Conservation (phyloP, 2,329 filamentous ascomycete species). For the Blastomyces parvus region DNA sequence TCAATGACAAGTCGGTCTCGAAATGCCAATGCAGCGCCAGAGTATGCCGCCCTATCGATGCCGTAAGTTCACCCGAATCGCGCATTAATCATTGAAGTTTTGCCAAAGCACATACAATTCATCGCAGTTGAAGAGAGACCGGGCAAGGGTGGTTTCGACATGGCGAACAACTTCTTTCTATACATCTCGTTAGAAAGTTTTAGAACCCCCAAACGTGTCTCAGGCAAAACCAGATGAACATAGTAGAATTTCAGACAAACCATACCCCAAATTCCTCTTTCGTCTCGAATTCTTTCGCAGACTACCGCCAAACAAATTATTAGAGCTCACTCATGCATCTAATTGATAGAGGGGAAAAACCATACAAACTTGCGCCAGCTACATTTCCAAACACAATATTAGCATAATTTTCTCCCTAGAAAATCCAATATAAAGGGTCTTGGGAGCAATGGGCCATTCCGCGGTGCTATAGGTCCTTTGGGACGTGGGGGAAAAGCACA, state of each 20-base stretch:
- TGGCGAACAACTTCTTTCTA: slow-evolving; percentile 81
- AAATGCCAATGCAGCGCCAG: slow-evolving; percentile 82
- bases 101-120: slow-evolving; percentile 46
- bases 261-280: slow-evolving; percentile 67
- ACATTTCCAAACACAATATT: neutral
- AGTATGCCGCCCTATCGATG: slow-evolving; percentile 62
- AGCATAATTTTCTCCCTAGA: neutral
- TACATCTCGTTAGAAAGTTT: neutral
- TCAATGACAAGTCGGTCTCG: slow-evolving; percentile 85
- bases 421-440: slow-evolving; percentile 1
- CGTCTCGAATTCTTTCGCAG: slow-evolving; percentile 59
- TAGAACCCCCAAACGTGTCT: neutral
- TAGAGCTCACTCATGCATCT: neutral
- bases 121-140: slow-evolving; percentile 97
- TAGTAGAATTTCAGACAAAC: neutral
- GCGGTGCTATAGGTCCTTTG: neutral
- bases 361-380: slow-evolving; percentile 54
- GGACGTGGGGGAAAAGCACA: neutral
- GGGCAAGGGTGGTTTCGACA: slow-evolving; percentile 90
- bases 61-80: slow-evolving; percentile 5
- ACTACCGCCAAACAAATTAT: slow-evolving; percentile 32
- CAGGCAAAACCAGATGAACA: slow-evolving; percentile 11
- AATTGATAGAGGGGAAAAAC: neutral
- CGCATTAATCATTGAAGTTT: neutral
- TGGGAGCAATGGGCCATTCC: neutral